Percentiles rank a stretch among this genome's conserved stretches.
Conservation (phyloP, 495 filamentous ascomycete species). For the Penicillium chermesinum region DNA sequence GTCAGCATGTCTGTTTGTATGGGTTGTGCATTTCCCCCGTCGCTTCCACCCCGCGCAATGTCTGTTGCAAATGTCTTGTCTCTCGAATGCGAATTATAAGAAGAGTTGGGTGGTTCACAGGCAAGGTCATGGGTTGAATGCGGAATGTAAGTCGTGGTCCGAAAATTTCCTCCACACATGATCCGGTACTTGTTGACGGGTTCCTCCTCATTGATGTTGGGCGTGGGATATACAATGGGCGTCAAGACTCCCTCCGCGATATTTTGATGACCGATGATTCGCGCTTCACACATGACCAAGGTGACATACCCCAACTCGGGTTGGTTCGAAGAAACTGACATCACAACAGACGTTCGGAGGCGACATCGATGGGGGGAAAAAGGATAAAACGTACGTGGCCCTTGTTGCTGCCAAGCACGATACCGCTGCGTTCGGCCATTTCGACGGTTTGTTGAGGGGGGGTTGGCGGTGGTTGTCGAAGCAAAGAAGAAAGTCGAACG, state of each 20-base stretch:
- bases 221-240: neutral
- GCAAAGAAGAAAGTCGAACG: slow-evolving; percentile 31
- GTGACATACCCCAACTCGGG: neutral
- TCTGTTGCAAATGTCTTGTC: neutral
- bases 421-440: slow-evolving; percentile 68
- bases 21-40: neutral
- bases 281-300: neutral
- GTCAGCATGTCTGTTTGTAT: slow-evolving; percentile 9
- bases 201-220: slow-evolving; percentile 1
- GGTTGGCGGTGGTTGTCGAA: slow-evolving; percentile 46
- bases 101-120: no score
- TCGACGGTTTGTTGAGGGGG: slow-evolving; percentile 39
- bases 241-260: neutral
- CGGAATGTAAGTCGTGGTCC: no score
- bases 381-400: slow-evolving; percentile 68
- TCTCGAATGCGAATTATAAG: no score
- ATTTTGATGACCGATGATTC: neutral
- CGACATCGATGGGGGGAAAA: slow-evolving; percentile 4
- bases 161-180: slow-evolving; percentile 9
- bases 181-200: neutral
- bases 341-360: slow-evolving; percentile 15
- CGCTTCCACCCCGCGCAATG: neutral
- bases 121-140: no score
- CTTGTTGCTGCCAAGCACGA: slow-evolving; percentile 78
- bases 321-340: slow-evolving; percentile 10